Conservation (phyloP, 208 protist genomes). For the Trypanosomatidae sp. region DNA sequence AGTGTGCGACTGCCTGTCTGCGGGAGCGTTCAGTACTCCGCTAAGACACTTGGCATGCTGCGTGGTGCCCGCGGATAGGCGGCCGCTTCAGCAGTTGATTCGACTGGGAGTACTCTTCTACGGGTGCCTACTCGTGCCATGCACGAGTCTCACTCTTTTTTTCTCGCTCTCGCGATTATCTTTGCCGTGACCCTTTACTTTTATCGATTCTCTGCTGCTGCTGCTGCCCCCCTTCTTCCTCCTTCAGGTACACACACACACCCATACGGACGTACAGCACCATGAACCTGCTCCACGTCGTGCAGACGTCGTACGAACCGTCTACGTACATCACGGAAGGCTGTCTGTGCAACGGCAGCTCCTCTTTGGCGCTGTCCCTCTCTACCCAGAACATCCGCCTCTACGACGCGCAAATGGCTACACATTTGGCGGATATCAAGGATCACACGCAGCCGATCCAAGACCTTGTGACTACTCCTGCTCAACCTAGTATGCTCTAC, state of each 20-base stretch:
- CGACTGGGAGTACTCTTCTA: neutral
- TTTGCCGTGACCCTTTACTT: neutral
- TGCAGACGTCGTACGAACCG: constrained; percentile 56
- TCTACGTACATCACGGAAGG: constrained; percentile 71
- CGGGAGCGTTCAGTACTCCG: neutral
- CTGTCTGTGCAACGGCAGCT: constrained; percentile 55
- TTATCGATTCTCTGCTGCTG: neutral
- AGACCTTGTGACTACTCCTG: constrained; percentile 48
- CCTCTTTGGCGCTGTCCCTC: constrained; percentile 53
- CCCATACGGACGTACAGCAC: neutral
- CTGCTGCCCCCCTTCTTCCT: neutral
- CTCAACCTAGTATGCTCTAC: constrained; percentile 56
- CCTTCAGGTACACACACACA: constrained; percentile 4
- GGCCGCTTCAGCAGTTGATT: neutral
- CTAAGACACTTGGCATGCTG: neutral
- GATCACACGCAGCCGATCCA: constrained; percentile 69
- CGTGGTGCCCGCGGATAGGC: neutral
- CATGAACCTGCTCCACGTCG: constrained; percentile 51
- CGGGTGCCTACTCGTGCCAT: neutral
- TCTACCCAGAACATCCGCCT: constrained; percentile 60
- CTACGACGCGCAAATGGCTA: constrained; percentile 58
- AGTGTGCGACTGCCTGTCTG: neutral
- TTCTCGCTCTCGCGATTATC: neutral
- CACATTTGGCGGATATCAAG: constrained; percentile 43
- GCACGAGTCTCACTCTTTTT: neutral